Conservation (phyloP, 768 basidiomycete species). For the Boletus eberwhitei region DNA sequence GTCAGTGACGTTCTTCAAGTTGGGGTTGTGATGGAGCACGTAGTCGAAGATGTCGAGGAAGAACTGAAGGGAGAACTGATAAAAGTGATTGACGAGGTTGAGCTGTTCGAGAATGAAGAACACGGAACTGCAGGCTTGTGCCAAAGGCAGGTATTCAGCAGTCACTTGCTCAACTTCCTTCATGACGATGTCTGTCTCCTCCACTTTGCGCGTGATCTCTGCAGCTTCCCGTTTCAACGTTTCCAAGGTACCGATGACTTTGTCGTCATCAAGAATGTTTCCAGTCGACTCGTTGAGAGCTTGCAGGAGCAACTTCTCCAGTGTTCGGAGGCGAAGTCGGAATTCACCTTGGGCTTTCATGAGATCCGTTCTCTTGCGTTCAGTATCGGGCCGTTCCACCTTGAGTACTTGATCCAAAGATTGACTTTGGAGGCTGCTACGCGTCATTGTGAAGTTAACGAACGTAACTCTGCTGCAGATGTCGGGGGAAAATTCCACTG, state of each 20-base stretch:
- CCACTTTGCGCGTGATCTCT: conserved; percentile 92
- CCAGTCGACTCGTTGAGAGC: conserved; percentile 96
- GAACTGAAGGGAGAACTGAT: conserved; percentile 96
- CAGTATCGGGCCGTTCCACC: conserved; percentile 94
- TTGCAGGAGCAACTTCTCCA: conserved; percentile 90
- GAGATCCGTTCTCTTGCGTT: conserved; percentile 91
- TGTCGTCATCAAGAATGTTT: conserved; percentile 98
- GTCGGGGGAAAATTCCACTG: conserved; percentile 96
- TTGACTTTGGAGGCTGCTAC: conserved; percentile 97
- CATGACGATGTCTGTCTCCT: conserved; percentile 96
- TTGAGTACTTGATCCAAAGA: conserved; percentile 96
- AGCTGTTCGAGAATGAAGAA: conserved; percentile 98
- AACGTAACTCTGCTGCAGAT: conserved; percentile 97
- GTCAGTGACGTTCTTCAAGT: conserved; percentile 77
- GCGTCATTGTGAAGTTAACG: conserved; percentile 98
- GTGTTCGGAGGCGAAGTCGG: conserved; percentile 83
- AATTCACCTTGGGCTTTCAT: conserved; percentile 99
- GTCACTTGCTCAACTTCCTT: conserved; percentile 95
- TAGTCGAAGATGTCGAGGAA: conserved; percentile 99
- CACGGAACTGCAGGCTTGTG: conserved; percentile 92
- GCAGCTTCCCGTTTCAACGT: conserved; percentile 95
- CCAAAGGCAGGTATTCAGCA: conserved; percentile 88
- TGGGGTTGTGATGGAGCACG: conserved; percentile 88
- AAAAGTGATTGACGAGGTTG: conserved; percentile 93
- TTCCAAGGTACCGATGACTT: conserved; percentile 94